These are phyloP conservation scores for Picea abies DNA, from an alignment of 83 land plant genomes.

Conservation along the genomic window DNA sequence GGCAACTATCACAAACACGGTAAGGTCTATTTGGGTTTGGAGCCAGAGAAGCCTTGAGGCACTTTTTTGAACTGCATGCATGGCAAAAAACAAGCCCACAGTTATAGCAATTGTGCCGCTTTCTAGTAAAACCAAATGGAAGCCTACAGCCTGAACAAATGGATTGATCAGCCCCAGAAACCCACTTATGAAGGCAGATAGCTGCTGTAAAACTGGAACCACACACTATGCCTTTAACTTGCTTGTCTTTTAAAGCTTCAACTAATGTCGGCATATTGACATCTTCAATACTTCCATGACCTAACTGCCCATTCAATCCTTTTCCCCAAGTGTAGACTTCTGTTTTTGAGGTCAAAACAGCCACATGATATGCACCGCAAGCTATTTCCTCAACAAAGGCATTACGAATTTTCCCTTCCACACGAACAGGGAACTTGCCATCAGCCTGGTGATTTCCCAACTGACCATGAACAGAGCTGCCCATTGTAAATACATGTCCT, in stretches of 20 bases:
- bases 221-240: slow-evolving; percentile 81
- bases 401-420: slow-evolving; percentile 56
- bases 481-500: slow-evolving; percentile 84
- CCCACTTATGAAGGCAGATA: slow-evolving; percentile 82
- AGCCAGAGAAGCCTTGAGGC: slow-evolving; percentile 73
- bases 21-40: slow-evolving; percentile 73
- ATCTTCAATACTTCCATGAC: slow-evolving; percentile 76
- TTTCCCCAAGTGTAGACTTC: slow-evolving; percentile 94
- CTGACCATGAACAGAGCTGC: slow-evolving; percentile 75
- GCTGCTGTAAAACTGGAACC: slow-evolving; percentile 84
- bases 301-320: slow-evolving; percentile 83
- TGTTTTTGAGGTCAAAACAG: slow-evolving; percentile 71
- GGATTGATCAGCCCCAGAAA: slow-evolving; percentile 68
- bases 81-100: slow-evolving; percentile 91
- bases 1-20: slow-evolving; percentile 90
- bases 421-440: slow-evolving; percentile 60
- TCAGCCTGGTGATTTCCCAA: slow-evolving; percentile 62
- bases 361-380: slow-evolving; percentile 90
- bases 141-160: slow-evolving; percentile 78
- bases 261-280: slow-evolving; percentile 66
- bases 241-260: slow-evolving; percentile 76
- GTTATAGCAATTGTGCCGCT: slow-evolving; percentile 91
- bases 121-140: slow-evolving; percentile 82
- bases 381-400: slow-evolving; percentile 77
- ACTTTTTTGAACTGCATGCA: slow-evolving; percentile 76